Evolutionary conservation across 306 rosid genomes (phyloP).

Genomic region (Inga laurina): DNA sequence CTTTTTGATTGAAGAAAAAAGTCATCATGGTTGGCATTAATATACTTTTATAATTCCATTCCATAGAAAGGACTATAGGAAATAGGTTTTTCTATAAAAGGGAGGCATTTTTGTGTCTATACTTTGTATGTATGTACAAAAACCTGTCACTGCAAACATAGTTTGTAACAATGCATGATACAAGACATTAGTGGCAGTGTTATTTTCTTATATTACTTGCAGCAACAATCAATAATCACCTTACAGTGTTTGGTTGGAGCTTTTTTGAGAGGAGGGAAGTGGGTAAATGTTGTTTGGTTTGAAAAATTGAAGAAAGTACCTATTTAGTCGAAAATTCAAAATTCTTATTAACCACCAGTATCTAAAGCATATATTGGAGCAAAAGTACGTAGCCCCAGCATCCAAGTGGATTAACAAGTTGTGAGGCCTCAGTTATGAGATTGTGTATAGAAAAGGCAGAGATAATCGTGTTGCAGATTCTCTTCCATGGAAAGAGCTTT

Average conservation of each 20-base stretch:
- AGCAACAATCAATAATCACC: background rate
- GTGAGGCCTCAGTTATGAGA: background rate
- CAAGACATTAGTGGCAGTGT: background rate
- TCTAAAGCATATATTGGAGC: background rate
- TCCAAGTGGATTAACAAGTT: background rate
- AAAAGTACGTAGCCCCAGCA: background rate
- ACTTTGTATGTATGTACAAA: background rate
- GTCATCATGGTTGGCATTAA: conserved; percentile 22
- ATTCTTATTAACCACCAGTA: background rate
- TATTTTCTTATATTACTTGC: too few relatives aligned
- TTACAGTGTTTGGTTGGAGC: background rate
- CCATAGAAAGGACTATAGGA: conserved; percentile 1
- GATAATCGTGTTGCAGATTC: background rate
- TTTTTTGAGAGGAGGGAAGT: background rate
- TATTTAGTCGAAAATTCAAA: background rate
- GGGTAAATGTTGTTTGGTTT: background rate
- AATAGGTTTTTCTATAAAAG: background rate
- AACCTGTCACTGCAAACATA: background rate
- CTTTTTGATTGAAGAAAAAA: conserved; percentile 19
- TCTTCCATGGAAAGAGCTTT: background rate
- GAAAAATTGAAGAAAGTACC: background rate
- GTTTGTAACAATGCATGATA: background rate
- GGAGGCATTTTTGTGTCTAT: background rate
- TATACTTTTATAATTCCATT: background rate
- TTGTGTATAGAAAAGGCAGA: background rate